A percentile compares a stretch with the other conserved stretches of the same genome.
Evolutionary conservation across 345 rosid genomes (phyloP).

Genomic region (Cardamine resedifolia): DNA sequence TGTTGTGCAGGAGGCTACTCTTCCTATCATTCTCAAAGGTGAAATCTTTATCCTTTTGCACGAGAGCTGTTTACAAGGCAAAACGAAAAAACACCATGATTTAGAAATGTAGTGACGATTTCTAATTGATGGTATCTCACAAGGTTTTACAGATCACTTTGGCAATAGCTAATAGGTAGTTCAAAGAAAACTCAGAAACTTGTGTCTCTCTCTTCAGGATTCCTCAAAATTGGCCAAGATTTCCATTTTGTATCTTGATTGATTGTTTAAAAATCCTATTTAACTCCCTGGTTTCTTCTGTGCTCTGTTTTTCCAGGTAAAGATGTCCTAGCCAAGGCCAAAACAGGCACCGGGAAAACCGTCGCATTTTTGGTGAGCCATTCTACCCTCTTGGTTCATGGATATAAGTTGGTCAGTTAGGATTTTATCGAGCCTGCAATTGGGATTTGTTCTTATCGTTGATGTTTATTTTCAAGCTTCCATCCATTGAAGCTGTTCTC

Average conservation of each 20-base stretch:
- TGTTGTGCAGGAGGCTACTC: slow-evolving; percentile 96
- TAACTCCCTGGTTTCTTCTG: slow-evolving; percentile 7
- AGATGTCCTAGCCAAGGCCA: slow-evolving; percentile 99
- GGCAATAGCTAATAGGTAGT: slow-evolving; percentile 3
- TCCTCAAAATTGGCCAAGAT: neutral
- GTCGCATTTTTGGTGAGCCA: slow-evolving; percentile 93
- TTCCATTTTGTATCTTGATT: slow-evolving; percentile 11
- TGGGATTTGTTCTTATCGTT: slow-evolving; percentile 22
- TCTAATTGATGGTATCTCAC: neutral
- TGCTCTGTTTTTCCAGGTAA: slow-evolving; percentile 56
- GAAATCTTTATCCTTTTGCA: neutral
- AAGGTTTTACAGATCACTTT: slow-evolving; percentile 8
- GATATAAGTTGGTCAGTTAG: slow-evolving; percentile 13
- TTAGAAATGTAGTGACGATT: neutral
- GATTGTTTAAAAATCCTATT: neutral
- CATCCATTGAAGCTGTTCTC: slow-evolving; percentile 83
- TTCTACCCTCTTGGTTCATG: slow-evolving; percentile 15
- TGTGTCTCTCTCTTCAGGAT: slow-evolving; percentile 11
- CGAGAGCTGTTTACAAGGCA: neutral
- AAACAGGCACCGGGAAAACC: slow-evolving; percentile 97
- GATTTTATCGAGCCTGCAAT: neutral
- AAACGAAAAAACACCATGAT: neutral
- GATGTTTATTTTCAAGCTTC: slow-evolving; percentile 63
- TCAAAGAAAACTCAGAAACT: neutral
- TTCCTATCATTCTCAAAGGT: slow-evolving; percentile 88